A percentile compares a stretch with the other conserved stretches of the same genome.
Evolutionary conservation across 2,329 filamentous ascomycete species (phyloP).

Genomic region (Aspergillus cejpii): DNA sequence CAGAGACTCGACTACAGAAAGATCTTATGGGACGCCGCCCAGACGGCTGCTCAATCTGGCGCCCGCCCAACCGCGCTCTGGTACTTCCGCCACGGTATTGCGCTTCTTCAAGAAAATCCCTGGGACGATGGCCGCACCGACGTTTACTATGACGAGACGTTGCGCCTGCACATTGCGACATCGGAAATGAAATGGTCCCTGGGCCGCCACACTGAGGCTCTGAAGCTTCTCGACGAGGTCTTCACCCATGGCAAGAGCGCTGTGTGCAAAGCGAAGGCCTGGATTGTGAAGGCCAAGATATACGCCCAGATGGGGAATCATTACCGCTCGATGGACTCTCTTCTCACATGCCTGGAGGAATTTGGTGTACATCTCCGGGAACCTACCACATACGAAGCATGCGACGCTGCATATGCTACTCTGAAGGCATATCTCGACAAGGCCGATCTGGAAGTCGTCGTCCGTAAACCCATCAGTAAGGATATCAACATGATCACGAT

Average conservation of each 20-base stretch:
- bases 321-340: constrained; percentile 58
- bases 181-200: constrained; percentile 80
- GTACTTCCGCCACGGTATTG: constrained; percentile 70
- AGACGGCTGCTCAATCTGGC: constrained; percentile 71
- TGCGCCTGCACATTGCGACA: constrained; percentile 68
- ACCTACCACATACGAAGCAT: constrained; percentile 65
- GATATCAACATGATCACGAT: constrained; percentile 41
- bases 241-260: constrained; percentile 64
- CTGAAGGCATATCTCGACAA: constrained; percentile 55
- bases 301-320: constrained; percentile 68
- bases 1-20: constrained; percentile 63
- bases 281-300: constrained; percentile 74
- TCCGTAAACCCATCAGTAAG: constrained; percentile 37
- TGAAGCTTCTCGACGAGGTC: constrained; percentile 61
- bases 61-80: constrained; percentile 74
- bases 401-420: constrained; percentile 65
- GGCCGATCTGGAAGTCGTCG: constrained; percentile 45
- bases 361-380: constrained; percentile 62
- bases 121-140: constrained; percentile 68
- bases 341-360: constrained; percentile 64
- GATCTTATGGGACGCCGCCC: constrained; percentile 71
- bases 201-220: constrained; percentile 61
- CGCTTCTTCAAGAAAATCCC: constrained; percentile 68
- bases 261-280: constrained; percentile 75
- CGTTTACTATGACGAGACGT: constrained; percentile 77